These are phyloP conservation scores for Talaromyces nanjingensis DNA, from an alignment of 495 filamentous ascomycete species.

Conservation along the genomic window DNA sequence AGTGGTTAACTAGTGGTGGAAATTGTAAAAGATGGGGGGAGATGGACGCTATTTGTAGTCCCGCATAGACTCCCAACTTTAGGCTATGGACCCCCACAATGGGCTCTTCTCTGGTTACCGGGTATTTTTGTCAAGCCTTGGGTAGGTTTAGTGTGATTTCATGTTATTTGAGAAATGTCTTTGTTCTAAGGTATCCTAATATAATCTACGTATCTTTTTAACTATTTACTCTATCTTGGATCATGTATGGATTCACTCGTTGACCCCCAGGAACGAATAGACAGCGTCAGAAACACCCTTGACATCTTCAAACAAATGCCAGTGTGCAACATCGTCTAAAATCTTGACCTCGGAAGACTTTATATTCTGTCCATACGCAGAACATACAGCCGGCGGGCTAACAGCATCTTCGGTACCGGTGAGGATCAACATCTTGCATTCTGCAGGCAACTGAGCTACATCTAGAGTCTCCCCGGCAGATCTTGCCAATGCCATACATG, in stretches of 20 bases:
- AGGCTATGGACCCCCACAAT: too few species aligned
- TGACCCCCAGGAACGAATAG: neutral
- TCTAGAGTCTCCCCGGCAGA: slow-evolving; percentile 21
- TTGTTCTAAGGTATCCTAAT: neutral
- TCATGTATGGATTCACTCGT: neutral
- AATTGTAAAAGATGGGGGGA: too few species aligned
- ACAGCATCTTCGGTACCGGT: slow-evolving; percentile 35
- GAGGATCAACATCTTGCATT: slow-evolving; percentile 16
- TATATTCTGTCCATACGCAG: slow-evolving; percentile 10
- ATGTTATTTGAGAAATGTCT: too few species aligned
- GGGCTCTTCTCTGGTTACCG: too few species aligned
- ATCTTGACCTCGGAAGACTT: slow-evolving; percentile 9
- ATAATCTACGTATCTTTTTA: neutral
- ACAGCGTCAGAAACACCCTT: neutral
- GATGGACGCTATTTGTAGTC: too few species aligned
- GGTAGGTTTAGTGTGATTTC: too few species aligned
- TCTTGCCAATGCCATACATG: slow-evolving; percentile 40
- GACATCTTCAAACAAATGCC: slow-evolving; percentile 18
- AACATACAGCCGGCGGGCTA: slow-evolving; percentile 12
- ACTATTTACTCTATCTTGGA: neutral
- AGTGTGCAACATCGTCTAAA: slow-evolving; percentile 14
- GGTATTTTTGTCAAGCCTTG: too few species aligned
- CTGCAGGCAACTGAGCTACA: slow-evolving; percentile 18
- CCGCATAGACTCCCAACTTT: too few species aligned
- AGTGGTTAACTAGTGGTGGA: too few species aligned